phyloP scores from a whole-genome alignment of 1,139 yeast genomes.

The Kluyveromyces marxianus region DNA sequence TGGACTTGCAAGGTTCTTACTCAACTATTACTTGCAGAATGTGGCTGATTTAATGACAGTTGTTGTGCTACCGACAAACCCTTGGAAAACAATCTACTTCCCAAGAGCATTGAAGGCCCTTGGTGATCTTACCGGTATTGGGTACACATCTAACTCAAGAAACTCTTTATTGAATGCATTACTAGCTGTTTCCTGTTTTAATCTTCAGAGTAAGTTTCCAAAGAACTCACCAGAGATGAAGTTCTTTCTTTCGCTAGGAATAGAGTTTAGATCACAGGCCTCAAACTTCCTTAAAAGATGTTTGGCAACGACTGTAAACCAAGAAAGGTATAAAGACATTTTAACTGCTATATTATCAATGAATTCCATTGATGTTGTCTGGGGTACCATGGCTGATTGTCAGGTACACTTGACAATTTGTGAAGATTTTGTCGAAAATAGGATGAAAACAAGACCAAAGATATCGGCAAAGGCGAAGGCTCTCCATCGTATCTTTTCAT shows the following conservation, averaged over 20 bases:
- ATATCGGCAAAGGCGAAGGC: constrained; percentile 70
- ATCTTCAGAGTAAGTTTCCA: constrained; percentile 60
- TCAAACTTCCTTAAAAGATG: constrained; percentile 59
- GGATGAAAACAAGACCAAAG: constrained; percentile 59
- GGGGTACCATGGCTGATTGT: constrained; percentile 90
- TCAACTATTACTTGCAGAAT: constrained; percentile 67
- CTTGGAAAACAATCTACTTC: constrained; percentile 80
- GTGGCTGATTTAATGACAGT: constrained; percentile 89
- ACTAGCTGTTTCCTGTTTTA: constrained; percentile 76
- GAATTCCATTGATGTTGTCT: constrained; percentile 82
- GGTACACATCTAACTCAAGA: constrained; percentile 68
- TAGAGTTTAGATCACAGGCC: constrained; percentile 69
- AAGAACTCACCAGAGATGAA: constrained; percentile 46
- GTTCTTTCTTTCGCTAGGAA: constrained; percentile 64
- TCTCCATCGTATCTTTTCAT: constrained; percentile 71
- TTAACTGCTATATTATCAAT: constrained; percentile 77
- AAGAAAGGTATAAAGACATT: constrained; percentile 77
- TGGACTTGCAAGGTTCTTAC: constrained; percentile 60
- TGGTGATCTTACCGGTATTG: constrained; percentile 72
- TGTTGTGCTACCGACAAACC: constrained; percentile 70
- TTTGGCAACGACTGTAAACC: constrained; percentile 35
- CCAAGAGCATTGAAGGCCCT: constrained; percentile 72
- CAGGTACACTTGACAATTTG: constrained; percentile 68
- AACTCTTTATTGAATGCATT: constrained; percentile 74
- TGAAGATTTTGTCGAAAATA: constrained; percentile 62